Evolutionary conservation across 805 yeast genomes (phyloP).

Genomic region (Candida verbasci): DNA sequence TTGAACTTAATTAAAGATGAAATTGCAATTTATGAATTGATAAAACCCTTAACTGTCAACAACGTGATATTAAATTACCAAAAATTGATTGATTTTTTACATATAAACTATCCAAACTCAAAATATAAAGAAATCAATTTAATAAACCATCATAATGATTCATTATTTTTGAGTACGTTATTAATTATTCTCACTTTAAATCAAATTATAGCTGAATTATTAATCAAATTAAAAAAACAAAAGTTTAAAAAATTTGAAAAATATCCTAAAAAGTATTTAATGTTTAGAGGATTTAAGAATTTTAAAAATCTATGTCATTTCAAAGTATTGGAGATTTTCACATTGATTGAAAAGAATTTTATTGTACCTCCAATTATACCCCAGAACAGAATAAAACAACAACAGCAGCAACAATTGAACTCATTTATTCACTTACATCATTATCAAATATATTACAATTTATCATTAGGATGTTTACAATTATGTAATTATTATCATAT

Average conservation of each 20-base stretch:
- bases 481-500: constrained; percentile 28
- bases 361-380: constrained; percentile 13
- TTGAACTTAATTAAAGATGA: constrained; percentile 21
- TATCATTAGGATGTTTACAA: constrained; percentile 23
- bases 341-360: constrained; percentile 15
- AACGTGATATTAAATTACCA: constrained; percentile 18
- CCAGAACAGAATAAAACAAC: background rate
- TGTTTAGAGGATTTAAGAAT: constrained; percentile 17
- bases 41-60: constrained; percentile 26
- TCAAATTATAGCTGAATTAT: constrained; percentile 24
- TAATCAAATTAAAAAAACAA: constrained; percentile 24
- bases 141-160: constrained; percentile 21
- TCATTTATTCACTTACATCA: constrained; percentile 15
- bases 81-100: constrained; percentile 20
- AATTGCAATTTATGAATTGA: constrained; percentile 20
- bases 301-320: constrained; percentile 22
- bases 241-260: constrained; percentile 17
- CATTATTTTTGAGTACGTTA: constrained; percentile 22
- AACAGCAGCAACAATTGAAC: constrained; percentile 6
- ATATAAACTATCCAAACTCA: constrained; percentile 12
- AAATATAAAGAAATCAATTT: constrained; percentile 14
- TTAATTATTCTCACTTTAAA: constrained; percentile 22
- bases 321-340: constrained; percentile 25
- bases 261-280: constrained; percentile 13
- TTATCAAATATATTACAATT: constrained; percentile 27